Conservation (phyloP, 495 filamentous ascomycete genomes). For the Xylaria bambusicola region DNA sequence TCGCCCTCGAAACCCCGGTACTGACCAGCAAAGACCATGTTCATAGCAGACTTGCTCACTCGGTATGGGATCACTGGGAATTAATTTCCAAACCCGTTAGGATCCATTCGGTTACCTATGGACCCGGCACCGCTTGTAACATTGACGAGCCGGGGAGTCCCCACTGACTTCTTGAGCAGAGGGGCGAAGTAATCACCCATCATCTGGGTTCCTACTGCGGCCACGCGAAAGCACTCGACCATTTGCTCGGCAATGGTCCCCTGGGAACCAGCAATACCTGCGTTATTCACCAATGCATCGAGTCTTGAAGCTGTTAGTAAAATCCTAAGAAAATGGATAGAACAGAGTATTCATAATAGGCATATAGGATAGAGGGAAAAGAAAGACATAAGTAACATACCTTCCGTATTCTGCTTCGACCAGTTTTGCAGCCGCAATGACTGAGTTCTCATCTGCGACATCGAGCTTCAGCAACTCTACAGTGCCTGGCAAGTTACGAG, state of each 20-base stretch:
- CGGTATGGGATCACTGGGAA: not conserved
- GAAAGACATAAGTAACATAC: not conserved
- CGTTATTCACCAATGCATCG: constrained; percentile 4
- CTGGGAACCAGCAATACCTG: not conserved
- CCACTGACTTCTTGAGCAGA: not conserved
- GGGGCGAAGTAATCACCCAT: constrained; percentile 3
- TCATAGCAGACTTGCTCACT: not conserved
- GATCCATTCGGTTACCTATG: not conserved
- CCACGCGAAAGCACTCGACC: constrained; percentile 3
- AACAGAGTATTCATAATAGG: not conserved
- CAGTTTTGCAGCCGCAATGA: not conserved
- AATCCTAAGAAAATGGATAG: not conserved
- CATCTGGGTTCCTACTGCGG: constrained; percentile 1
- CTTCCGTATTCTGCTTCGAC: constrained; percentile 7
- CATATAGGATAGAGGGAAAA: not conserved
- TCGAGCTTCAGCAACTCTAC: constrained; percentile 4
- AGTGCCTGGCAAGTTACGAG: constrained; percentile 2
- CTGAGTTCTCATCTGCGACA: not conserved
- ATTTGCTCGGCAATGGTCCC: not conserved
- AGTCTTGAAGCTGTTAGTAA: not conserved
- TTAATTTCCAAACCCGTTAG: not conserved
- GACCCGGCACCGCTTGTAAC: constrained; percentile 5
- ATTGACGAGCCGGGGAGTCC: not conserved
- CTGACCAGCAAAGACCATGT: constrained; percentile 6
- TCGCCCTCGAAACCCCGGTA: not conserved